These are phyloP conservation scores for Globisporangium splendens DNA, from an alignment of 352 stramenopile species.

Conservation along the genomic window DNA sequence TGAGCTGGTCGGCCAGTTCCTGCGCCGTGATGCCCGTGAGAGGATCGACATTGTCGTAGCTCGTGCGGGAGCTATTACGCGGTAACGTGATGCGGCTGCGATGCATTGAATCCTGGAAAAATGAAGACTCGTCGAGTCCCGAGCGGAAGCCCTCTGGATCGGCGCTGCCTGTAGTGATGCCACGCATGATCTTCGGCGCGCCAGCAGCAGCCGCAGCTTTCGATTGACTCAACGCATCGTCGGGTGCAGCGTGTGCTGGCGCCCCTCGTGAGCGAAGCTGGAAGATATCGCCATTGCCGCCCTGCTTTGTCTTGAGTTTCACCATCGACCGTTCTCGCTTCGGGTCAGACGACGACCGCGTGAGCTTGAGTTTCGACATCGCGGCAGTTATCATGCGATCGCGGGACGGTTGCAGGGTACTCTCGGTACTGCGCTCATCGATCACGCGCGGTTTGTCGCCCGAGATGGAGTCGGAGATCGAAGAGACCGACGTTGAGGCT, in stretches of 20 bases:
- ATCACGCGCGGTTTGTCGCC: constrained; percentile 15
- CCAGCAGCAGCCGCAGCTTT: constrained; percentile 17
- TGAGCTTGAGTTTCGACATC: constrained; percentile 60
- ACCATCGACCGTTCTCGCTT: constrained; percentile 67
- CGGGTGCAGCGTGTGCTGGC: not conserved
- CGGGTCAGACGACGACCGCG: constrained; percentile 70
- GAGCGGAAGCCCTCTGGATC: constrained; percentile 16
- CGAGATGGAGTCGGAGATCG: constrained; percentile 18
- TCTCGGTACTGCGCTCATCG: constrained; percentile 19
- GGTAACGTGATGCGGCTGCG: constrained; percentile 45
- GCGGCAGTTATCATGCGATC: constrained; percentile 38
- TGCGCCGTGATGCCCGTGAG: constrained; percentile 57
- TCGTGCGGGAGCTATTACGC: constrained; percentile 60
- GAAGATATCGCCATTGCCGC: constrained; percentile 47
- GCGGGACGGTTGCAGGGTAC: constrained; percentile 3
- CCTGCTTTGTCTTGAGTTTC: constrained; percentile 56
- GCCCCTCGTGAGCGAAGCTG: constrained; percentile 34
- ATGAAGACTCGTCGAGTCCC: constrained; percentile 24
- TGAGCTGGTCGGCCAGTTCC: constrained; percentile 77
- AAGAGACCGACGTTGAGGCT: constrained; percentile 28
- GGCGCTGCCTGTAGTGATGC: constrained; percentile 59
- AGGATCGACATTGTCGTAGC: constrained; percentile 78
- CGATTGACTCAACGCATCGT: constrained; percentile 4
- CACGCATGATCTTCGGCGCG: constrained; percentile 59
- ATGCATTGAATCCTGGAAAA: constrained; percentile 74